A percentile compares a stretch with the other conserved stretches of the same genome.
Conservation (phyloP, 2,329 filamentous ascomycete species). For the Bipolaris oryzae region DNA sequence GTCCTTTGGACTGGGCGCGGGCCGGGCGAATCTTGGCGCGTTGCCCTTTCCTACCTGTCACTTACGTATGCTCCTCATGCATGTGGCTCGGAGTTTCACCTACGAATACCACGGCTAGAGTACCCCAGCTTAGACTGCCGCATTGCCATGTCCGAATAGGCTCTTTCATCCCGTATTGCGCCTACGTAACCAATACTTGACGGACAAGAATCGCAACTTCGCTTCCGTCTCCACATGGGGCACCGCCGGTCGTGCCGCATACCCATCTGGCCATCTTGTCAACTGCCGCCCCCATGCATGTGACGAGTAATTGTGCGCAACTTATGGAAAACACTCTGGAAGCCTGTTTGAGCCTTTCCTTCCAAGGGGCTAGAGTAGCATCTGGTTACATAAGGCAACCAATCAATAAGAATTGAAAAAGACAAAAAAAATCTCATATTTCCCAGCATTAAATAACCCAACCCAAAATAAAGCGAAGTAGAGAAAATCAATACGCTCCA, state of each 20-base stretch:
- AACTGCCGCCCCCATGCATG: not conserved
- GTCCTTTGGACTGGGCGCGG: conserved; percentile 5
- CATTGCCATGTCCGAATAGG: too few relatives aligned
- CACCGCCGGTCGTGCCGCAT: not conserved
- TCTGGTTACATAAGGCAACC: not conserved
- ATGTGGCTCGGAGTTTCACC: too few relatives aligned
- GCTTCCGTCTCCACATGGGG: not conserved
- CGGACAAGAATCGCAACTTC: not conserved
- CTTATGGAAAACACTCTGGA: not conserved
- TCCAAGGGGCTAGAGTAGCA: too few relatives aligned
- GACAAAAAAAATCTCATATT: conserved; percentile 8
- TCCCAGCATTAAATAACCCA: conserved; percentile 18
- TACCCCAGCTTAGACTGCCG: too few relatives aligned
- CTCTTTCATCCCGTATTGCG: too few relatives aligned
- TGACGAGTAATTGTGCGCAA: not conserved
- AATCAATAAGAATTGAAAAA: not conserved
- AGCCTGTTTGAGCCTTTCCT: too few relatives aligned
- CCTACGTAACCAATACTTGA: too few relatives aligned
- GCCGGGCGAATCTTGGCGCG: conserved; percentile 4
- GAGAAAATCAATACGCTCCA: not conserved
- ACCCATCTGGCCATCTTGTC: not conserved
- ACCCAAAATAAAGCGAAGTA: not conserved
- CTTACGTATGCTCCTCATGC: not conserved
- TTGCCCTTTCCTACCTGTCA: not conserved
- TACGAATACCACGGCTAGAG: too few relatives aligned